Conservation (phyloP, 2,329 filamentous ascomycete species). For the Madurella fahalii region DNA sequence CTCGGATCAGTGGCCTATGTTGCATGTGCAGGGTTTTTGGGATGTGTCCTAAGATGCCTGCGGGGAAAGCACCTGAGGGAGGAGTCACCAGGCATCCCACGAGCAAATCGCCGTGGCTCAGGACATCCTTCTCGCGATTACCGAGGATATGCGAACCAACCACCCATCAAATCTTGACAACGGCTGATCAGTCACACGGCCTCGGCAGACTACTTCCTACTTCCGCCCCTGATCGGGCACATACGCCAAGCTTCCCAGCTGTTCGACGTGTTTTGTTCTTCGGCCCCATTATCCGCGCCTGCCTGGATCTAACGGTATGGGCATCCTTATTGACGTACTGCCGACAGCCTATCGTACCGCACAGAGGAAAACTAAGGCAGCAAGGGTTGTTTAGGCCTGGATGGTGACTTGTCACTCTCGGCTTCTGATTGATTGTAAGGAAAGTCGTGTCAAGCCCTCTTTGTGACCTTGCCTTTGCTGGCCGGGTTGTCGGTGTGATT, state of each 20-base stretch:
- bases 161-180: neutral
- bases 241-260: neutral
- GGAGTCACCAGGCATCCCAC: neutral
- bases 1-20: neutral
- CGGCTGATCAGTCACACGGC: neutral
- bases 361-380: no score
- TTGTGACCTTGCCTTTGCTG: neutral
- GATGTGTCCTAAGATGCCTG: neutral
- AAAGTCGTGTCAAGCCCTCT: neutral
- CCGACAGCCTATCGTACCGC: neutral
- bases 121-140: neutral
- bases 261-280: neutral
- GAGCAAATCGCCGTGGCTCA: neutral
- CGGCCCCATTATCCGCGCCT: neutral
- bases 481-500: neutral
- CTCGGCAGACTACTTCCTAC: neutral
- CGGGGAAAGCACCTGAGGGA: neutral
- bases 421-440: neutral
- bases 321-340: neutral
- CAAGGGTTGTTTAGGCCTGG: neutral
- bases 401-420: neutral
- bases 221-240: neutral
- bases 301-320: neutral
- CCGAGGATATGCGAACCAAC: slow-evolving; percentile 1
- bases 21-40: neutral